Conservation (phyloP, 768 basidiomycete species). For the Boletellus sp. region DNA sequence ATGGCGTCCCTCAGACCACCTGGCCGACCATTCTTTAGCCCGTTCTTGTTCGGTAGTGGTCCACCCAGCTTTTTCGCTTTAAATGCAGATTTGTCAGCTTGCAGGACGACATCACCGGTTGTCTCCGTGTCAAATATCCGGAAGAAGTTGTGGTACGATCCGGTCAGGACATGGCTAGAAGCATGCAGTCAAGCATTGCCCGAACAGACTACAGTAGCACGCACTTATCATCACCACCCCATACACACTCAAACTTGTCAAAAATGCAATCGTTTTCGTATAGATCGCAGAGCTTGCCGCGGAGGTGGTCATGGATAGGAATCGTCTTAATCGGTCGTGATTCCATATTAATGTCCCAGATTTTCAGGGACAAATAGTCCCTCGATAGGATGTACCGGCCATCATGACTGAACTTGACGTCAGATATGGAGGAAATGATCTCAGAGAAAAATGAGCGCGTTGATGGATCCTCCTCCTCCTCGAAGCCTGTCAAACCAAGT, state of each 20-base stretch:
- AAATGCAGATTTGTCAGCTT: slow-evolving; percentile 99
- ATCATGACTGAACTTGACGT: slow-evolving; percentile 98
- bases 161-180: slow-evolving; percentile 90
- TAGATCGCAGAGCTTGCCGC: slow-evolving; percentile 95
- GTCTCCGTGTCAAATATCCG: slow-evolving; percentile 96
- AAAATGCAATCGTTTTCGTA: slow-evolving; percentile 99
- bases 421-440: slow-evolving; percentile 98
- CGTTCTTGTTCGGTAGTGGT: slow-evolving; percentile 64
- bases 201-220: slow-evolving; percentile 34
- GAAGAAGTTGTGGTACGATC: slow-evolving; percentile 99
- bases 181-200: slow-evolving; percentile 9
- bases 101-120: slow-evolving; percentile 84
- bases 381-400: slow-evolving; percentile 95
- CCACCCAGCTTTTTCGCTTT: slow-evolving; percentile 99
- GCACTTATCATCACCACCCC: slow-evolving; percentile 93
- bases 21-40: slow-evolving; percentile 73
- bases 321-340: slow-evolving; percentile 94
- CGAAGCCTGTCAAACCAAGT: slow-evolving; percentile 66
- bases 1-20: slow-evolving; percentile 75
- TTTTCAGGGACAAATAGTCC: slow-evolving; percentile 96
- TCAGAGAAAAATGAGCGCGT: slow-evolving; percentile 99
- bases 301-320: slow-evolving; percentile 96
- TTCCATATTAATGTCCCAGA: slow-evolving; percentile 99
- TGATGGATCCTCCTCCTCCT: slow-evolving; percentile 97
- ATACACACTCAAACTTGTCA: slow-evolving; percentile 99